Base-by-base conservation (phyloP, 2,329 filamentous ascomycete genomes). In the Aureobasidium vineae region DNA sequence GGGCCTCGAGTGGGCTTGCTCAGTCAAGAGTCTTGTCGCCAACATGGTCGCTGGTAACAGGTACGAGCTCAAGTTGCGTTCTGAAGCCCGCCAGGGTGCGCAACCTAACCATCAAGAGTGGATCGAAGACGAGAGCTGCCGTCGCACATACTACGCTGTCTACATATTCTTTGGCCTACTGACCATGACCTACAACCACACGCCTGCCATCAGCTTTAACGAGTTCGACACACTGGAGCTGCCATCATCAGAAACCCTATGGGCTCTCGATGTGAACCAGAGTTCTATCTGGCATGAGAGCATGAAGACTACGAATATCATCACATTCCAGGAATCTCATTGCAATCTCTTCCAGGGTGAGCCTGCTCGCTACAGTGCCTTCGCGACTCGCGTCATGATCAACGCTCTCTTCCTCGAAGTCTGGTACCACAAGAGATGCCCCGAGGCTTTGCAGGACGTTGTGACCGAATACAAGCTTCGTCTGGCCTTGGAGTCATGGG, bases 21-120 rank as follows among this genome's bases (percentile, higher is more conserved):
- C 95, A 1, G 98, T 99, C 80, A 98, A 98, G 85, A 96, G 92
- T 82, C 84, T 98, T 45, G 86, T 99, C 59, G 94, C 94, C 71
- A 98, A 98, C 79, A 98, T 99, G 94, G 95, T 99, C 66, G 92
- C 94, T 67, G 95, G 95, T 68, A 98, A 97, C 76, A 88, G 92
- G 60, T 98, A 98, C 77, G 95, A 99, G 79, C 82, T 98, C 68
- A 97, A 97, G 83, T 85, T 97, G 68, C 90, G 95, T 21, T 90
- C 91, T 65, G 94, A 98, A 75, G 92, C 90, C 69, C 91, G 95
- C 66, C 89, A 91, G 72, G 88, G 86, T 52, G 83, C 86, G 33
- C 84, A 85, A 68, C 92, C 94, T 1, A 91, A 86, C 45, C 91
- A 93, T 66, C 85, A 89, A 19, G 92, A 98, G 75, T 99, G 95